Evolutionary conservation across 1,284 basidiomycete genomes (phyloP).

Genomic region (Trametes polyzona): DNA sequence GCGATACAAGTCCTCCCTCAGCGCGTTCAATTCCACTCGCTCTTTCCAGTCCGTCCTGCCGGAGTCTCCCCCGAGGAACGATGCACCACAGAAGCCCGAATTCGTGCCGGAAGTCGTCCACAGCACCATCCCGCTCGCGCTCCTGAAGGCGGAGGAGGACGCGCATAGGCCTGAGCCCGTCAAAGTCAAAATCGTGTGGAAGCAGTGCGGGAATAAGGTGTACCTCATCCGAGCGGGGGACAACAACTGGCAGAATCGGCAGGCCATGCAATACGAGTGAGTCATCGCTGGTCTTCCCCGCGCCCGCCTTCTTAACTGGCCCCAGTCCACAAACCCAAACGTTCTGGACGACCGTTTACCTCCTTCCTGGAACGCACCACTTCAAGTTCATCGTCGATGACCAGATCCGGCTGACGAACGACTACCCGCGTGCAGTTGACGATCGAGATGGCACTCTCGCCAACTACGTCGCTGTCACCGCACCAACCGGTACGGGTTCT

Average conservation of each 20-base stretch:
- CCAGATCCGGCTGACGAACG: constrained; percentile 77
- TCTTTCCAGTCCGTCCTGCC: constrained; percentile 42
- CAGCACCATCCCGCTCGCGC: constrained; percentile 64
- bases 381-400: constrained; percentile 97
- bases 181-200: constrained; percentile 64
- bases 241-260: constrained; percentile 70
- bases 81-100: constrained; percentile 33
- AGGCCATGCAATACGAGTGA: constrained; percentile 65
- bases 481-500: constrained; percentile 38
- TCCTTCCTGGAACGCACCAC: constrained; percentile 93
- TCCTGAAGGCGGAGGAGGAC: constrained; percentile 46
- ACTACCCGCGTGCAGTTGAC: constrained; percentile 91
- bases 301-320: background rate
- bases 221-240: constrained; percentile 70
- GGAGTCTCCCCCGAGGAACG: constrained; percentile 35
- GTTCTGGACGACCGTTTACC: constrained; percentile 53
- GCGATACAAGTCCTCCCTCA: constrained; percentile 41
- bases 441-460: constrained; percentile 89
- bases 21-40: constrained; percentile 45
- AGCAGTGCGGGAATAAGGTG: constrained; percentile 62
- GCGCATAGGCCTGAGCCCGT: constrained; percentile 44
- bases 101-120: constrained; percentile 61
- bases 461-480: constrained; percentile 83
- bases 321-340: constrained; percentile 40
- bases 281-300: constrained; percentile 29